phyloP scores from a whole-genome alignment of 768 basidiomycete genomes.

The Termitomyces sp. region DNA sequence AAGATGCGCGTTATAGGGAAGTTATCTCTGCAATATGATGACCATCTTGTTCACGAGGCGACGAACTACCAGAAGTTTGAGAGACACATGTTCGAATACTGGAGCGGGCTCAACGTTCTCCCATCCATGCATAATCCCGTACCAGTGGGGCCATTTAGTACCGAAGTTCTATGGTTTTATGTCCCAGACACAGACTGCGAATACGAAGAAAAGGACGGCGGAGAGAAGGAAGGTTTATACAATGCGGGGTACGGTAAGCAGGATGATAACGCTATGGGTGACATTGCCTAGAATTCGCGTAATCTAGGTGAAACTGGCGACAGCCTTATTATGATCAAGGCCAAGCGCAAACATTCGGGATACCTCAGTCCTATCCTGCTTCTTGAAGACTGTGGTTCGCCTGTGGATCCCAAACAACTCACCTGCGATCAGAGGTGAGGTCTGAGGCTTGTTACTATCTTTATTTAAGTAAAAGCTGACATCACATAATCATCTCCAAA shows the following conservation, averaged over 20 bases:
- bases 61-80: slow-evolving; percentile 44
- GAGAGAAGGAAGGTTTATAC: not conserved
- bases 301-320: no score
- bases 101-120: slow-evolving; percentile 45
- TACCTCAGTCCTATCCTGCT: slow-evolving; percentile 41
- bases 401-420: slow-evolving; percentile 25
- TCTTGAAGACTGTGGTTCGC: slow-evolving; percentile 38
- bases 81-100: slow-evolving; percentile 43
- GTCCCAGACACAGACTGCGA: slow-evolving; percentile 17
- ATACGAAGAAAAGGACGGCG: slow-evolving; percentile 1
- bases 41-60: slow-evolving; percentile 38
- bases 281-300: no score
- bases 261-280: no score
- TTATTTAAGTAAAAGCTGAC: no score
- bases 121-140: slow-evolving; percentile 40
- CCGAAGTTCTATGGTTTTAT: slow-evolving; percentile 68
- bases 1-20: slow-evolving; percentile 42
- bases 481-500: slow-evolving; percentile 3
- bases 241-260: no score
- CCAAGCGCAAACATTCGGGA: not conserved
- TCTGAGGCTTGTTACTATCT: not conserved
- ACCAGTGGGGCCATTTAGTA: slow-evolving; percentile 45
- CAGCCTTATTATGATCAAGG: no score
- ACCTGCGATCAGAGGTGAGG: slow-evolving; percentile 36
- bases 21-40: slow-evolving; percentile 34